phyloP scores from a whole-genome alignment of 352 stramenopile genomes.

The Plasmopara viticola region DNA sequence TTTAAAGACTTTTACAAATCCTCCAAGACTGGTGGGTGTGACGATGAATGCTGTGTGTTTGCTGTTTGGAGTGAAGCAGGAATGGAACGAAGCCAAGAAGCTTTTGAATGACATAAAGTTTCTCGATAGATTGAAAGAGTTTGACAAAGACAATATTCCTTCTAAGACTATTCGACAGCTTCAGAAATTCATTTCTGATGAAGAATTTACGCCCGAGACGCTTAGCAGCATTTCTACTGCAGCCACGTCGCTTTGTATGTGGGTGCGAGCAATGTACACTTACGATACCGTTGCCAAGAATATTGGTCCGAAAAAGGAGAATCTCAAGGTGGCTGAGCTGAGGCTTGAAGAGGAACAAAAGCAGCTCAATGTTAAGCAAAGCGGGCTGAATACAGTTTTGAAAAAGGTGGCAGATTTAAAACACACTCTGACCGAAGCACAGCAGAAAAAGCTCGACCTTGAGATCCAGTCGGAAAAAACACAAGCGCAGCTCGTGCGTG shows the following conservation, averaged over 20 bases:
- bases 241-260: constrained; percentile 92
- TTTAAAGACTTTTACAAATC: constrained; percentile 90
- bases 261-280: constrained; percentile 90
- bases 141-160: constrained; percentile 86
- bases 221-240: constrained; percentile 85
- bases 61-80: constrained; percentile 81
- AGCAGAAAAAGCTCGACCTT: constrained; percentile 91
- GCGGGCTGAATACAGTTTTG: constrained; percentile 68
- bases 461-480: constrained; percentile 85
- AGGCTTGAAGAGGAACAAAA: constrained; percentile 81
- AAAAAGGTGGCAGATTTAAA: constrained; percentile 87
- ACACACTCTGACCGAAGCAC: constrained; percentile 75
- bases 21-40: constrained; percentile 81
- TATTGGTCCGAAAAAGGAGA: constrained; percentile 91
- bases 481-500: constrained; percentile 81
- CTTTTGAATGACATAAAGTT: constrained; percentile 91
- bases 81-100: constrained; percentile 91
- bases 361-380: constrained; percentile 85
- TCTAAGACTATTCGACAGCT: constrained; percentile 86
- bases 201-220: constrained; percentile 90
- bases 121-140: constrained; percentile 83
- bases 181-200: constrained; percentile 83
- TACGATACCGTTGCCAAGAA: constrained; percentile 92
- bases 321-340: constrained; percentile 82
- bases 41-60: constrained; percentile 91